These are phyloP conservation scores for Phytophthora uliginosa DNA, from an alignment of 352 stramenopile genomes.

Conservation along the genomic window DNA sequence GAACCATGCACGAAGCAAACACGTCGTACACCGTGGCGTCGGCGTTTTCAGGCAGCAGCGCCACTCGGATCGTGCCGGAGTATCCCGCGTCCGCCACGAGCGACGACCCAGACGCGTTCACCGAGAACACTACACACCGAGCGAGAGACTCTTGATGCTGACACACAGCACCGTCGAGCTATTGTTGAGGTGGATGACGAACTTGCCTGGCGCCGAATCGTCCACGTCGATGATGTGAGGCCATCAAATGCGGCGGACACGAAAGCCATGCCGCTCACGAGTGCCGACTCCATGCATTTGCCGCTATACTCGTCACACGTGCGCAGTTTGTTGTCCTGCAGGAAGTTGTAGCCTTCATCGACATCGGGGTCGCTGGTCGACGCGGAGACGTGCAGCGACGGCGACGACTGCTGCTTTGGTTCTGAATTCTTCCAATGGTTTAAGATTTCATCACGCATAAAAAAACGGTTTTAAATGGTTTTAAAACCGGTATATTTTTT, in stretches of 20 bases:
- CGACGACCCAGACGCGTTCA: conserved; percentile 48
- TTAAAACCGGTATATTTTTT: too few species aligned
- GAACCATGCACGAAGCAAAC: conserved; percentile 66
- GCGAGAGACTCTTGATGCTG: conserved; percentile 44
- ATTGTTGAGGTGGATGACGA: conserved; percentile 70
- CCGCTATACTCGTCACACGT: conserved; percentile 44
- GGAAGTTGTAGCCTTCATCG: conserved; percentile 29
- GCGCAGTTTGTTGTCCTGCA: conserved; percentile 47
- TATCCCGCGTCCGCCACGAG: conserved; percentile 53
- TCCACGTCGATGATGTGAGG: conserved; percentile 61
- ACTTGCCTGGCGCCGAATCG: conserved; percentile 53
- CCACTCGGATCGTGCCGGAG: conserved; percentile 64
- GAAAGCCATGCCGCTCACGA: conserved; percentile 85
- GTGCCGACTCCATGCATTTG: conserved; percentile 63
- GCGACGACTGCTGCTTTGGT: too few species aligned
- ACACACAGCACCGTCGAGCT: conserved; percentile 78
- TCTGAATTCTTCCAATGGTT: too few species aligned
- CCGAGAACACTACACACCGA: conserved; percentile 48
- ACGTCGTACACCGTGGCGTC: conserved; percentile 61
- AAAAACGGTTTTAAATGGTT: too few species aligned
- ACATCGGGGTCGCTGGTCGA: conserved; percentile 17
- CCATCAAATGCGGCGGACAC: conserved; percentile 67
- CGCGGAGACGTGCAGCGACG: background rate
- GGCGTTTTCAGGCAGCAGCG: conserved; percentile 53
- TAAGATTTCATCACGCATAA: too few species aligned